Evolutionary conservation across 306 rosid genomes (phyloP).

Genomic region (Crotalaria pallida): DNA sequence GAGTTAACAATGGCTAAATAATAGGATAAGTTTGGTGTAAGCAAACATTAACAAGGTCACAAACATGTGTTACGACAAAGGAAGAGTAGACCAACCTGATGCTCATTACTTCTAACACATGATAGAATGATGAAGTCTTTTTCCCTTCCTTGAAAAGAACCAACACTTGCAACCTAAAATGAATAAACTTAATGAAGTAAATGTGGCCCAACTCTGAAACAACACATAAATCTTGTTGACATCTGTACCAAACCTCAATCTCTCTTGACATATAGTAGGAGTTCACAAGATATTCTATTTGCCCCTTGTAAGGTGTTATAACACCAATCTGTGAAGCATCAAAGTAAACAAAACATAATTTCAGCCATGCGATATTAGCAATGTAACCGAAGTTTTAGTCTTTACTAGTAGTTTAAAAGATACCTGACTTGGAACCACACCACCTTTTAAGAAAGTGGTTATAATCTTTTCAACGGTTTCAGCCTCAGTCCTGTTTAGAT

Average conservation of each 20-base stretch:
- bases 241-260: slow-evolving; percentile 68
- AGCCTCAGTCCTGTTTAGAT: slow-evolving; percentile 97
- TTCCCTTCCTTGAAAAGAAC: slow-evolving; percentile 99
- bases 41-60: neutral
- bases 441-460: slow-evolving; percentile 95
- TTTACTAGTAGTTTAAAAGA: neutral
- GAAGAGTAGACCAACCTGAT: slow-evolving; percentile 65
- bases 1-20: neutral
- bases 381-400: neutral
- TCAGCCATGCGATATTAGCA: neutral
- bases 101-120: slow-evolving; percentile 98
- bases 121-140: slow-evolving; percentile 95
- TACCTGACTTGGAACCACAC: slow-evolving; percentile 97
- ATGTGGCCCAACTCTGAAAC: neutral
- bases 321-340: slow-evolving; percentile 71
- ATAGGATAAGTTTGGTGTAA: neutral
- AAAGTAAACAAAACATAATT: neutral
- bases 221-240: neutral
- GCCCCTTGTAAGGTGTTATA: slow-evolving; percentile 98
- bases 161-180: slow-evolving; percentile 96
- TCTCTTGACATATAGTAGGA: slow-evolving; percentile 98
- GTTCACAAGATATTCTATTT: slow-evolving; percentile 94
- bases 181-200: slow-evolving; percentile 17
- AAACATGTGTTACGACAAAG: neutral
- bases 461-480: slow-evolving; percentile 99